These are phyloP conservation scores for Paraphoma chrysanthemicola DNA, from an alignment of 2,329 filamentous ascomycete species.

Conservation along the genomic window DNA sequence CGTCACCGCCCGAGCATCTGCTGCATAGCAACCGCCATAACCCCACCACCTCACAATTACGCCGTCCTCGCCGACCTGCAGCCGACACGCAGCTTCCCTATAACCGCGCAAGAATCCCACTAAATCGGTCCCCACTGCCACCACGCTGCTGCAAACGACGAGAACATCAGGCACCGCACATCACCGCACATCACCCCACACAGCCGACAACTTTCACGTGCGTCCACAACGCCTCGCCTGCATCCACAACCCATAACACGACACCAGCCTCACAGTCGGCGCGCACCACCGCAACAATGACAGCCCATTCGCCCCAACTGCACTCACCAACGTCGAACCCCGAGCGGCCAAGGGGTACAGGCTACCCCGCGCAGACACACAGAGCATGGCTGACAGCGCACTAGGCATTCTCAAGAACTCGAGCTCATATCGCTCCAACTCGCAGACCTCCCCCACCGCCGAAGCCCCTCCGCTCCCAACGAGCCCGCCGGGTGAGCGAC, in stretches of 20 bases:
- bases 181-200: conserved; percentile 8
- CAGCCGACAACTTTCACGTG: conserved; percentile 16
- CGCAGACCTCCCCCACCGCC: conserved; percentile 55
- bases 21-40: conserved; percentile 71
- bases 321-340: conserved; percentile 45
- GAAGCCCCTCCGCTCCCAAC: conserved; percentile 40
- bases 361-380: conserved; percentile 4
- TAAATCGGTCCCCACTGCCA: neutral
- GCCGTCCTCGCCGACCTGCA: neutral
- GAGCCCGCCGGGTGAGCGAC: conserved; percentile 46
- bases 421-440: conserved; percentile 64
- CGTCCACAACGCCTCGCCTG: conserved; percentile 3
- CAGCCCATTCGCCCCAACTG: conserved; percentile 41
- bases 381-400: conserved; percentile 19
- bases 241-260: neutral
- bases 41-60: neutral
- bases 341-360: conserved; percentile 54
- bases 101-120: neutral
- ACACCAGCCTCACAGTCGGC: conserved; percentile 4
- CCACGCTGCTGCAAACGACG: neutral
- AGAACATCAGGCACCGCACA: neutral
- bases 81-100: conserved; percentile 2
- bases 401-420: conserved; percentile 95
- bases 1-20: neutral
- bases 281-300: conserved; percentile 33